Evolutionary conservation across 2,329 filamentous ascomycete species (phyloP), one percentile per base, ranked within the genome.

Genomic region (Fusarium vanettenii): DNA sequence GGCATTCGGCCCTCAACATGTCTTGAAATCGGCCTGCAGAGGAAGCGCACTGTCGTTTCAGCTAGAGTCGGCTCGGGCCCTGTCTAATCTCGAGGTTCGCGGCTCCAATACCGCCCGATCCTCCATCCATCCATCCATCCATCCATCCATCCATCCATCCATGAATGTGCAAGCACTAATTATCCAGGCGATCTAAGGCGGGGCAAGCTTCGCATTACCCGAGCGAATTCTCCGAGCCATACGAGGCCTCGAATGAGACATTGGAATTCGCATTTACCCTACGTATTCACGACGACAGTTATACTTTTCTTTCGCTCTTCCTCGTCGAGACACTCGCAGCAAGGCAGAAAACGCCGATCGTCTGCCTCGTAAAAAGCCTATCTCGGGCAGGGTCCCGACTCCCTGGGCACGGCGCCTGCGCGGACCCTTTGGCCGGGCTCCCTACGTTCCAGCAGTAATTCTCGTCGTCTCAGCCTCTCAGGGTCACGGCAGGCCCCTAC

Each of bases 371-470:
- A 56, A 56, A 60, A 67, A 75, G 61, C 56, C 64, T 64, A 70
- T 72, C 56, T 61, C 62, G 55, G 31, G 22, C 39, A 66, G 63
- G 41, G 61, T 69, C 62, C 76, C 76, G 67, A 64, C 57, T 66
- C 70, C 74, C 48, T 72, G 76, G 76, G 52, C 63, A 65, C 68
- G 76, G 74, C 73, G 59, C 64, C 72, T 71, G 65, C 65, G 70
- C 60, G 55, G 70, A 25, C 70, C 61, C 64, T 68, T 65, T 31
- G 60, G 22, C 45, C 16, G 45, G 22, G 25, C 22, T 50, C 45
- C 45, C 60, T 67, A 56, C 55, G 57, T 68, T 64, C 63, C 66
- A 66, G 27, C 59, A 25, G 45, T 41, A 66, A 52, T 45, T 65
- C 66, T 41, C 55, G 25, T 33, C 52, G 66, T 71, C 69, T 56